Evolutionary conservation across 257 asterid species (phyloP).

Genomic region (Petunia axillaris): DNA sequence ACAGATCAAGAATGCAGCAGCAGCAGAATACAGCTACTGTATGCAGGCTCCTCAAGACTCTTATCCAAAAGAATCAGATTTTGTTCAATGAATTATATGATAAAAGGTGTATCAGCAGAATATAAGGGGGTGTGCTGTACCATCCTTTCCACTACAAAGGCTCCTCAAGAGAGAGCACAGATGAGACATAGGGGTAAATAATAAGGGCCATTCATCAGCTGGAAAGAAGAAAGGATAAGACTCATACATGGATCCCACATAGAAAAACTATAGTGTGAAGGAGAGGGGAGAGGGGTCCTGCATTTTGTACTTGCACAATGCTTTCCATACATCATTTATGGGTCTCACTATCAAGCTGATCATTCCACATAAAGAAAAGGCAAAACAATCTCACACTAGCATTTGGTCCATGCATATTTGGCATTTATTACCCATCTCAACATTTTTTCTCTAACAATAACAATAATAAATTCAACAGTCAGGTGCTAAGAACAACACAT

Average conservation of each 20-base stretch:
- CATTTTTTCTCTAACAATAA: slow-evolving; percentile 34
- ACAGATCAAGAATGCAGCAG: slow-evolving; percentile 36
- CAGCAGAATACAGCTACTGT: slow-evolving; percentile 18
- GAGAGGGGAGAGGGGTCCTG: slow-evolving; percentile 28
- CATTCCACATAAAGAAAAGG: slow-evolving; percentile 36
- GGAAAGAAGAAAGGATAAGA: slow-evolving; percentile 16
- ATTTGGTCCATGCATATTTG: slow-evolving; percentile 44
- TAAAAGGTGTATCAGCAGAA: slow-evolving; percentile 22
- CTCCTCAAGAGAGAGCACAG: background rate
- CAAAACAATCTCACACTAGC: slow-evolving; percentile 30
- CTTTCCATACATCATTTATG: slow-evolving; percentile 43
- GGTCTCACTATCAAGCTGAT: slow-evolving; percentile 41
- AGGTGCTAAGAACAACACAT: slow-evolving; percentile 42
- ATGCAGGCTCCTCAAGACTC: slow-evolving; percentile 27
- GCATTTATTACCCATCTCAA: slow-evolving; percentile 50
- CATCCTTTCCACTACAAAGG: background rate
- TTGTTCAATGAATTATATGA: slow-evolving; percentile 28
- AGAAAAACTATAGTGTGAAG: background rate
- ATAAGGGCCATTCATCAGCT: slow-evolving; percentile 27
- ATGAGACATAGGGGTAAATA: background rate
- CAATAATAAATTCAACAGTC: slow-evolving; percentile 46
- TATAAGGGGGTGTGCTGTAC: background rate
- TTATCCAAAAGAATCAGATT: slow-evolving; percentile 32
- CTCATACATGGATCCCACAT: slow-evolving; percentile 36
- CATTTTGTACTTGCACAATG: slow-evolving; percentile 42